These are phyloP conservation scores for Lentinula novae-zelandiae DNA, from an alignment of 1,284 basidiomycete species.

Conservation along the genomic window DNA sequence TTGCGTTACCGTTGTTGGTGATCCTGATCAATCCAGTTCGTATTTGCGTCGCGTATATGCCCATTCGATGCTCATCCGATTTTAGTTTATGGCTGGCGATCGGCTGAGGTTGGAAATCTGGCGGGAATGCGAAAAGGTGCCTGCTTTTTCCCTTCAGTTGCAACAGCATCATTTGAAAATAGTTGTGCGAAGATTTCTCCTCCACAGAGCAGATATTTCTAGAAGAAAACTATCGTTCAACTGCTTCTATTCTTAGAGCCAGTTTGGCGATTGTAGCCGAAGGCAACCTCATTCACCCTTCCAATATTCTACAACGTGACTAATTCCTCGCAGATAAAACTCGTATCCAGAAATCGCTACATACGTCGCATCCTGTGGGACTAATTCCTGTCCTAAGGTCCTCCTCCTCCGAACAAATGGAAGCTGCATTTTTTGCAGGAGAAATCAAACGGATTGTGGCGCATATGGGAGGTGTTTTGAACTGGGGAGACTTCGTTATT, in stretches of 20 bases:
- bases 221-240: conserved; percentile 89
- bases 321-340: conserved; percentile 47
- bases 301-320: background rate
- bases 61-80: background rate
- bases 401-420: conserved; percentile 49
- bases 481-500: conserved; percentile 77
- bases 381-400: conserved; percentile 50
- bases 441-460: conserved; percentile 82
- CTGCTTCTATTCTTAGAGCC: conserved; percentile 71
- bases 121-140: conserved; percentile 70
- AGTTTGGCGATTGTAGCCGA: conserved; percentile 81
- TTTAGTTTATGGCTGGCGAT: conserved; percentile 84
- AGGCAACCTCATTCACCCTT: conserved; percentile 40
- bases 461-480: conserved; percentile 68
- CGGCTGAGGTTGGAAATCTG: conserved; percentile 80
- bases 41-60: conserved; percentile 4
- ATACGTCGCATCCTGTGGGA: conserved; percentile 69
- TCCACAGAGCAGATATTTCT: conserved; percentile 68
- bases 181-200: conserved; percentile 54
- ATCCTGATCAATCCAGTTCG: conserved; percentile 88
- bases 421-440: conserved; percentile 70
- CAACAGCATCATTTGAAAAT: background rate
- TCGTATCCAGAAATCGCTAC: conserved; percentile 76
- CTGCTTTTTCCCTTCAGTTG: background rate
- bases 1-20: conserved; percentile 83